Evolutionary conservation across 1,284 basidiomycete species (phyloP).

Genomic region (Moesziomyces sp.): DNA sequence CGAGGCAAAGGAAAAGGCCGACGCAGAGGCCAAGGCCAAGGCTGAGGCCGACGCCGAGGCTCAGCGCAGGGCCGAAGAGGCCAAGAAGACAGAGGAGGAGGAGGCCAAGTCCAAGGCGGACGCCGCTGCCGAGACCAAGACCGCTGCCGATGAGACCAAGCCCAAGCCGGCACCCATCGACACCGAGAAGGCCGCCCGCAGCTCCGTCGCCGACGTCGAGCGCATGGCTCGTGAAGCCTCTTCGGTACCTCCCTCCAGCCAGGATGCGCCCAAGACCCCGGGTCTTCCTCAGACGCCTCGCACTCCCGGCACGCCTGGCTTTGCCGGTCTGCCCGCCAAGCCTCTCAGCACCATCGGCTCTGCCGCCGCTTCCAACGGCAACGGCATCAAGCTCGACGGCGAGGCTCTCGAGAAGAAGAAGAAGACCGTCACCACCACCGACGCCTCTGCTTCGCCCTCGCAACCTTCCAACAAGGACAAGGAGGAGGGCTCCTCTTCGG

Average conservation of each 20-base stretch:
- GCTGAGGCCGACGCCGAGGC: slow-evolving; percentile 27
- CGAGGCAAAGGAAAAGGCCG: slow-evolving; percentile 39
- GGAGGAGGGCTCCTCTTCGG: slow-evolving; percentile 48
- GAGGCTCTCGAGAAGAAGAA: slow-evolving; percentile 61
- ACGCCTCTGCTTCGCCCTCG: slow-evolving; percentile 32
- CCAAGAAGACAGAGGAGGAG: slow-evolving; percentile 22
- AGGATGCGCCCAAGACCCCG: slow-evolving; percentile 51
- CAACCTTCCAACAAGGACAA: slow-evolving; percentile 10
- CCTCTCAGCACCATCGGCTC: slow-evolving; percentile 48
- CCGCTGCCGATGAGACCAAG: slow-evolving; percentile 39
- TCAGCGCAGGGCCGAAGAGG: slow-evolving; percentile 33
- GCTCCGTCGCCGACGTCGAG: slow-evolving; percentile 60
- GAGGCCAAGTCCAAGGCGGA: slow-evolving; percentile 41
- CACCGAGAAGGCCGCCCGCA: slow-evolving; percentile 40
- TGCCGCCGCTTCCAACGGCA: slow-evolving; percentile 17
- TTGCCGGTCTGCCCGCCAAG: slow-evolving; percentile 63
- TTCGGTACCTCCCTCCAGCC: slow-evolving; percentile 61
- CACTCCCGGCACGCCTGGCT: slow-evolving; percentile 62
- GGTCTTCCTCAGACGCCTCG: slow-evolving; percentile 55
- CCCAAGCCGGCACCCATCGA: slow-evolving; percentile 51
- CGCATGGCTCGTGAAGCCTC: slow-evolving; percentile 63
- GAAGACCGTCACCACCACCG: slow-evolving; percentile 26
- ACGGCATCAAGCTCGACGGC: slow-evolving; percentile 61
- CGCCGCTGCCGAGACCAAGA: slow-evolving; percentile 36
- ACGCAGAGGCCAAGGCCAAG: slow-evolving; percentile 25